A percentile compares a stretch with the other conserved stretches of the same genome.
phyloP scores from a whole-genome alignment of 257 asterid species.

The Haberlea rhodopensis region DNA sequence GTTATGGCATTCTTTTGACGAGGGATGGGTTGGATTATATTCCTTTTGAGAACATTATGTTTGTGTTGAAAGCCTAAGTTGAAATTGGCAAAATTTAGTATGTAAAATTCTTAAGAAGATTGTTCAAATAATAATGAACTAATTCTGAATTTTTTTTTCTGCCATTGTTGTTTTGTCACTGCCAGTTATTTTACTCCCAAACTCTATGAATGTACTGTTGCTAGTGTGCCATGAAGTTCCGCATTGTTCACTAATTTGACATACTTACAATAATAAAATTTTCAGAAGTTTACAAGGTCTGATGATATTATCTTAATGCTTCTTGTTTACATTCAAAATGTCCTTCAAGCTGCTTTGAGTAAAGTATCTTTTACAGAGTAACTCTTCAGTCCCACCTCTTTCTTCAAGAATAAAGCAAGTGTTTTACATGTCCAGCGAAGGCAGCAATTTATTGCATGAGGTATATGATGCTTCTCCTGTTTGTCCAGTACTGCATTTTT shows the following conservation, averaged over 20 bases:
- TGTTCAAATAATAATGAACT: background rate
- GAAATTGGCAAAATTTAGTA: background rate
- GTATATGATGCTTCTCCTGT: slow-evolving; percentile 36
- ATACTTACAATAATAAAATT: background rate
- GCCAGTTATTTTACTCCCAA: slow-evolving; percentile 4
- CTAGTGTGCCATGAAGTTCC: background rate
- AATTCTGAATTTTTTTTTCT: background rate
- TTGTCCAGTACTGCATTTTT: slow-evolving; percentile 8
- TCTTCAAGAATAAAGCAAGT: slow-evolving; percentile 82
- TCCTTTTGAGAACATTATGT: background rate
- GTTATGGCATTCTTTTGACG: slow-evolving; percentile 2
- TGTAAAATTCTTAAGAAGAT: background rate
- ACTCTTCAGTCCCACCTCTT: slow-evolving; percentile 64
- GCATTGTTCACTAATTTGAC: background rate
- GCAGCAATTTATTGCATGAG: slow-evolving; percentile 90
- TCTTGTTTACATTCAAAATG: slow-evolving; percentile 7
- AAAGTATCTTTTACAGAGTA: slow-evolving; percentile 45
- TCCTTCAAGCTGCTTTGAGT: slow-evolving; percentile 24
- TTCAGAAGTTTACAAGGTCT: too few relatives aligned
- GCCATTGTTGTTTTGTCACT: background rate
- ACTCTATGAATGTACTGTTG: background rate
- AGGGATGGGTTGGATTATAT: background rate
- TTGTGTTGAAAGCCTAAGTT: background rate
- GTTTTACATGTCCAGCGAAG: slow-evolving; percentile 98
- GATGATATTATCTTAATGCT: background rate